phyloP scores from a whole-genome alignment of 2,329 filamentous ascomycete genomes.

The Stachybotrys chartarum region DNA sequence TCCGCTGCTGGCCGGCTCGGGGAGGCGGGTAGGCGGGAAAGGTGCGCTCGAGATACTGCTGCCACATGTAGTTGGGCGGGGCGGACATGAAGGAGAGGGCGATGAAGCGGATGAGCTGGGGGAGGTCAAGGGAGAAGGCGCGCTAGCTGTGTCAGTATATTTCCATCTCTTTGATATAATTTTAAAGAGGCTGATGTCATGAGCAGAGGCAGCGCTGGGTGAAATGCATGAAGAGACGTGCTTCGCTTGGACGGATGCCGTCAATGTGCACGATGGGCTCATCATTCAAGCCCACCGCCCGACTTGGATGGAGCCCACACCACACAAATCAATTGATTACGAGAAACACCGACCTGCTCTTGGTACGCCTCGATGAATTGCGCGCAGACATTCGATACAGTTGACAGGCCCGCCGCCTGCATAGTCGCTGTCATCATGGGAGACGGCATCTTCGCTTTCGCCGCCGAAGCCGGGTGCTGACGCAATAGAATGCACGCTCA shows the following conservation, averaged over 20 bases:
- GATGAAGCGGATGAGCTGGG: constrained; percentile 46
- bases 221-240: not conserved
- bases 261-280: not conserved
- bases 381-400: constrained; percentile 46
- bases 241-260: not conserved
- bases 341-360: constrained; percentile 24
- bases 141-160: constrained; percentile 7
- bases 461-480: not conserved
- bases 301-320: not conserved
- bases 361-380: constrained; percentile 45
- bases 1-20: constrained; percentile 8
- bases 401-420: constrained; percentile 44
- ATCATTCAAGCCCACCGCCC: not conserved
- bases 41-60: constrained; percentile 43
- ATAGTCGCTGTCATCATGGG: constrained; percentile 45
- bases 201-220: too few relatives aligned
- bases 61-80: constrained; percentile 53
- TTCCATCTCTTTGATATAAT: not conserved
- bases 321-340: not conserved
- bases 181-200: too few relatives aligned
- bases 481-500: not conserved
- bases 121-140: constrained; percentile 37
- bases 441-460: constrained; percentile 30
- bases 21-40: constrained; percentile 38
- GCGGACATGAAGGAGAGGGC: constrained; percentile 44